Conservation (phyloP, 805 yeast species). For the Ogataea wickerhamii region DNA sequence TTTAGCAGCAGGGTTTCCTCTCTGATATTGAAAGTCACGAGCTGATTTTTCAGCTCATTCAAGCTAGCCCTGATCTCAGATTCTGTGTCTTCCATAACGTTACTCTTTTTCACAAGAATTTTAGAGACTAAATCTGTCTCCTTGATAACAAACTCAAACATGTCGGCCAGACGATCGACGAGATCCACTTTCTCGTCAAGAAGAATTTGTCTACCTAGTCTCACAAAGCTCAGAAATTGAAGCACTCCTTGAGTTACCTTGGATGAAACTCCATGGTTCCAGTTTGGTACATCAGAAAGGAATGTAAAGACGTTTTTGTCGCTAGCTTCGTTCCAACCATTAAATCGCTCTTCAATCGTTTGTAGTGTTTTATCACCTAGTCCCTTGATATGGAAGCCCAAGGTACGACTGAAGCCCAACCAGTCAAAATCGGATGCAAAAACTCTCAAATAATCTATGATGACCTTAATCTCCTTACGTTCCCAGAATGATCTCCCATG, state of each 20-base stretch:
- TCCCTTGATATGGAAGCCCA: slow-evolving; percentile 63
- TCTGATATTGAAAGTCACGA: slow-evolving; percentile 23
- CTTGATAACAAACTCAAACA: slow-evolving; percentile 22
- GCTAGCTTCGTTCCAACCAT: slow-evolving; percentile 5
- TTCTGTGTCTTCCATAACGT: slow-evolving; percentile 17
- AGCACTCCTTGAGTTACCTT: slow-evolving; percentile 25
- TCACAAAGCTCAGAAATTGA: slow-evolving; percentile 30
- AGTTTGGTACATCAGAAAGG: slow-evolving; percentile 11
- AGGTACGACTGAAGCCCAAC: slow-evolving; percentile 53
- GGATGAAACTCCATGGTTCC: slow-evolving; percentile 15
- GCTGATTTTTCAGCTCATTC: slow-evolving; percentile 27
- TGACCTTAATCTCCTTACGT: slow-evolving; percentile 57
- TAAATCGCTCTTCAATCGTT: slow-evolving; percentile 17
- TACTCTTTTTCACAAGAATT: slow-evolving; percentile 17
- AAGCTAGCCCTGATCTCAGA: slow-evolving; percentile 24
- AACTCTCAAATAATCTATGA: slow-evolving; percentile 63
- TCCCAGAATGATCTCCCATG: slow-evolving; percentile 84
- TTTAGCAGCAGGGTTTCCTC: slow-evolving; percentile 23
- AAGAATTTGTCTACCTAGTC: slow-evolving; percentile 16
- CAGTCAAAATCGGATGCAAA: slow-evolving; percentile 57
- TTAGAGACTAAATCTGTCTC: slow-evolving; percentile 20
- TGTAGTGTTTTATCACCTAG: slow-evolving; percentile 52
- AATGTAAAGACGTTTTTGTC: slow-evolving; percentile 11
- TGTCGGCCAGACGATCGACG: slow-evolving; percentile 7
- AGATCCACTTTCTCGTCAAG: slow-evolving; percentile 3